A percentile compares a stretch with the other conserved stretches of the same genome.
phyloP scores from a whole-genome alignment of 192 early-diverging fungal genomes.

The Linnemannia schmuckeri region DNA sequence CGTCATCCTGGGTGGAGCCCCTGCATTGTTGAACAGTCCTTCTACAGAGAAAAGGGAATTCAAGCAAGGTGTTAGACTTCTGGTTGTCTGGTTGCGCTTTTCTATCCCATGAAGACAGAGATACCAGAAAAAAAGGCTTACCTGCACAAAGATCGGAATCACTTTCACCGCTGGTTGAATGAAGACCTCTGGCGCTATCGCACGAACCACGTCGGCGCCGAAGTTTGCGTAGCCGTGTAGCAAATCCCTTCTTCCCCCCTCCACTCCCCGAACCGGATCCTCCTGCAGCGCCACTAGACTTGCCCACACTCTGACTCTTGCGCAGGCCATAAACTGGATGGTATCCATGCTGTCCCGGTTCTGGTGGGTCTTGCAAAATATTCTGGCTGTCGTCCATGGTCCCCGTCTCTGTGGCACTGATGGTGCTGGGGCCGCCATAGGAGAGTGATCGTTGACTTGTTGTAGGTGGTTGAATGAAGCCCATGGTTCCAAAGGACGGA shows the following conservation, averaged over 20 bases:
- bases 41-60: background rate
- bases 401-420: too few species aligned
- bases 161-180: constrained; percentile 28
- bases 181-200: background rate
- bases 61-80: background rate
- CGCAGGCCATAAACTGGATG: background rate
- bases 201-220: constrained; percentile 7
- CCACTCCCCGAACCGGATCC: background rate
- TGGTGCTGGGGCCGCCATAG: background rate
- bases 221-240: constrained; percentile 18
- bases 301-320: constrained; percentile 26
- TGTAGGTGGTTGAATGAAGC: background rate
- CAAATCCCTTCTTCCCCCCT: constrained; percentile 18
- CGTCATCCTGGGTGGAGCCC: background rate
- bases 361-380: background rate
- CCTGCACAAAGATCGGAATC: constrained; percentile 16
- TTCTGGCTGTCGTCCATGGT: background rate
- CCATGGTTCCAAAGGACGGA: constrained; percentile 20
- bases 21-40: background rate
- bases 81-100: background rate
- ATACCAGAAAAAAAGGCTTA: background rate
- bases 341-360: constrained; percentile 2
- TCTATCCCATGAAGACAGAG: background rate
- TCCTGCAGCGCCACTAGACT: background rate
- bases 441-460: constrained; percentile 8